Percentiles rank a stretch among this genome's conserved stretches.
phyloP scores from a whole-genome alignment of 169 alveolate species.

The Plasmodium falciparum region DNA sequence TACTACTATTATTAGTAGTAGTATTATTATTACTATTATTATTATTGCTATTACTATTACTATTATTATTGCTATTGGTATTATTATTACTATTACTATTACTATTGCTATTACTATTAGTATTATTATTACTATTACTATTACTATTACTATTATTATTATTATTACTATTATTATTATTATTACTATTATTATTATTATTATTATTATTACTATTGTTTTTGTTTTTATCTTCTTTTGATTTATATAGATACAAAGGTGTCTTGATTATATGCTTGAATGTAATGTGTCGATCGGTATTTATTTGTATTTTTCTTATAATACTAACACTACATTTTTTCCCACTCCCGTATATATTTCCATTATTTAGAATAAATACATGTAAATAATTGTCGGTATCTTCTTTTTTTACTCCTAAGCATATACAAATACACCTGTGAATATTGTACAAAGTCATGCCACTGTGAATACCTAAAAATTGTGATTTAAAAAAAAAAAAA shows the following conservation, averaged over 20 bases:
- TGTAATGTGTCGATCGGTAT: constrained; percentile 67
- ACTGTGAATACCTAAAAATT: constrained; percentile 59
- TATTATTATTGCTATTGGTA: neutral
- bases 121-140: neutral
- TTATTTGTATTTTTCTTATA: constrained; percentile 72
- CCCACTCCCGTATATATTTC: constrained; percentile 73
- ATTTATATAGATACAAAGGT: constrained; percentile 56
- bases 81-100: neutral
- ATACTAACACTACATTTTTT: constrained; percentile 75
- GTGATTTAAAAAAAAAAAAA: neutral
- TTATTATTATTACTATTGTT: constrained; percentile 7
- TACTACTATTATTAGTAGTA: neutral
- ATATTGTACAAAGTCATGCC: constrained; percentile 75
- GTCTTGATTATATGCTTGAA: constrained; percentile 68
- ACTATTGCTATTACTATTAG: neutral
- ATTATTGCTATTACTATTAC: neutral
- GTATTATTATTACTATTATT: neutral
- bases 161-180: neutral
- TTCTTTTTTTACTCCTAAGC: constrained; percentile 68
- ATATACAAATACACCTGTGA: constrained; percentile 69
- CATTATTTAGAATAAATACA: constrained; percentile 66
- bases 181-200: neutral
- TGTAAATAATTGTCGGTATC: constrained; percentile 70
- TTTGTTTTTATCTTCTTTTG: constrained; percentile 43
- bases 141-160: neutral